Base-by-base conservation (phyloP, 352 stramenopile genomes). In the Pythium coloratum region DNA sequence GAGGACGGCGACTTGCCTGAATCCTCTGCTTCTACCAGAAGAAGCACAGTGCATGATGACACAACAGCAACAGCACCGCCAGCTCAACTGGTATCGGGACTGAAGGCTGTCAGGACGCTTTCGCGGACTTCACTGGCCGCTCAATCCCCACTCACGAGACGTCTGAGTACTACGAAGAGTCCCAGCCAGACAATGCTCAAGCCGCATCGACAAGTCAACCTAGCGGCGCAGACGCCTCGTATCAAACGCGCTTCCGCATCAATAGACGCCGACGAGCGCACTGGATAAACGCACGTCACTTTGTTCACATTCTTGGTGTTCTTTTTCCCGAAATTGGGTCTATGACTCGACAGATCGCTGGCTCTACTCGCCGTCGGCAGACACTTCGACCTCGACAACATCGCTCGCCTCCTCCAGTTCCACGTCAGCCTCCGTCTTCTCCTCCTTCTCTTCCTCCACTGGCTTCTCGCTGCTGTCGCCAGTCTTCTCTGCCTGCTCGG, bases 161-260 rank as follows among this genome's bases (percentile, higher is more conserved):
- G 76, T 28, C 70, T 80, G 12, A 82, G 62, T n/a, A 76, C 54
- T 20, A 76, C 54, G 12, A 67, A 60, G 40, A 20, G 9, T 1
- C 12, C 33, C 6, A 38, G 38, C 10, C 46, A 28, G n/a, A 4
- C 26, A 8, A 20, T 47, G 20, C 40, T 20, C 12, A 89, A 89
- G 38, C 80, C 78, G 3, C 78, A 77, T 64, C 70, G 78, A 47
- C 60, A 80, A 55, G 73, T 86, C 57, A 70, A 89, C 47, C 55
- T 89, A 46, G 64, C 73, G 20, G 38, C 68, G 1, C 68, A 69
- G 20, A 70, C 67, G 38, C 63, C 64, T 61, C 64, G 81, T 55
- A 51, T 71, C 14, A 64, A 69, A 44, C 50, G 34, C n/a, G 42
- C 24, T 10, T 40, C 49, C 6, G 28, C n/a, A n/a, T 60, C 49